Conservation (phyloP, 2,329 filamentous ascomycete genomes). For the Meredithiella fracta region DNA sequence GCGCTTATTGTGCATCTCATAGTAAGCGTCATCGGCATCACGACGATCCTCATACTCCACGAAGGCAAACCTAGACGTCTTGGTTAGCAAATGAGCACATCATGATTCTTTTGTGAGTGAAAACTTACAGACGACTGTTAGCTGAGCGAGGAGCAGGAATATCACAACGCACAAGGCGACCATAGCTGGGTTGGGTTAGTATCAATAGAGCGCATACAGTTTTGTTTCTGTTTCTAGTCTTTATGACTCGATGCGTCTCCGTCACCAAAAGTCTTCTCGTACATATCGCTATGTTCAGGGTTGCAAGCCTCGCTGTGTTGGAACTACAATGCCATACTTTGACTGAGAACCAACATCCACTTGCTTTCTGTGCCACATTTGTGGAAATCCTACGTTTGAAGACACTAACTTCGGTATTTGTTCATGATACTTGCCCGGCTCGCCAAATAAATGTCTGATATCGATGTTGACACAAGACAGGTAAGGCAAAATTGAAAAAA, state of each 20-base stretch:
- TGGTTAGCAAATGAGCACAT: background rate
- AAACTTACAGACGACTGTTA: slow-evolving; percentile 80
- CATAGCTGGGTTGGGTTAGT: slow-evolving; percentile 49
- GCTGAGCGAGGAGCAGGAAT: slow-evolving; percentile 92
- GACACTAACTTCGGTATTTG: background rate
- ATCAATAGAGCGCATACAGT: slow-evolving; percentile 6
- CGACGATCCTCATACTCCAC: slow-evolving; percentile 98
- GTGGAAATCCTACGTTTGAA: too few species aligned
- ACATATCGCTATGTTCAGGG: background rate
- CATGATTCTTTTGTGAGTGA: background rate
- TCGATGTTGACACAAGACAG: too few species aligned
- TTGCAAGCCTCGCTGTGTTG: background rate
- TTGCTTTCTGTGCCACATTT: slow-evolving; percentile 14
- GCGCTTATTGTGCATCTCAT: slow-evolving; percentile 99
- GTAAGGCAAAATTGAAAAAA: too few species aligned
- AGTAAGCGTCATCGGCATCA: slow-evolving; percentile 95
- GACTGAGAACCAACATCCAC: background rate
- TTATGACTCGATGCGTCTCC: background rate
- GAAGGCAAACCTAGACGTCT: slow-evolving; percentile 64
- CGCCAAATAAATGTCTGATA: background rate
- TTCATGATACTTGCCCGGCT: slow-evolving; percentile 13
- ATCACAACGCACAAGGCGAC: slow-evolving; percentile 92
- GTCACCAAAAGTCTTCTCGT: background rate
- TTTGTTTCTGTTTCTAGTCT: slow-evolving; percentile 1
- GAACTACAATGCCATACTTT: background rate